Evolutionary conservation across 1,284 basidiomycete species (phyloP), one percentile per base, ranked within the genome.

Genomic region (Peniophora sp.): DNA sequence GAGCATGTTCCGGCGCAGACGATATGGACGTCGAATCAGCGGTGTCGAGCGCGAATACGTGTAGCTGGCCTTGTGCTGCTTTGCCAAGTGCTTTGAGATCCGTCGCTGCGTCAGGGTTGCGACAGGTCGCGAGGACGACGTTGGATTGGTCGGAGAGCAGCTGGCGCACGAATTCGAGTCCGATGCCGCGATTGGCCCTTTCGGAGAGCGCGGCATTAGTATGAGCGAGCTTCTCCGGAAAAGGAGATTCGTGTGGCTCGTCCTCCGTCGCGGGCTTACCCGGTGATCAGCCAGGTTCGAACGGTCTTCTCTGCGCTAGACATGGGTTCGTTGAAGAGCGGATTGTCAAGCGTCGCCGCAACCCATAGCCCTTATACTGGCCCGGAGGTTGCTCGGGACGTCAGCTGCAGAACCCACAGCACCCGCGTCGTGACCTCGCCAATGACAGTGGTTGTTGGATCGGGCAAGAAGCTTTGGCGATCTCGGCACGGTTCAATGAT

Each of bases 171-270:
- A 67, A 57, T 56, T 71, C 70, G n/a, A 72, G 58, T 3, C 70
- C 71, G 39, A 74, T 69, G 3, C 70, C 71, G 18, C 70, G 65
- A 23, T 66, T 69, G n/a, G 66, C 55, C n/a, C 70, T 71, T 51
- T 6, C 6, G 15, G 22, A 34, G 17, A 32, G 27, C 12, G 27
- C 12, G 12, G 27, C 27, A 15, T 14, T n/a, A 14, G 14, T 47
- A 23, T 12, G 15, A 12, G 34, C 14, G 22, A 23, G 15, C 11
- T 20, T 12, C 5, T 5, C 27, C 27, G 27, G 27, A 32, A 32
- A 32, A 32, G 27, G 27, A 32, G 27, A 32, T 32, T 12, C 6
- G 27, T 32, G 27, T 32, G 27, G 27, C 27, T 5, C 27, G 27
- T 5, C 6, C 27, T 32, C 27, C 6, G 27, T 32, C 27, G 34